These are phyloP conservation scores for Fusarium irregulare DNA, from an alignment of 2,329 filamentous ascomycete genomes.

Conservation along the genomic window DNA sequence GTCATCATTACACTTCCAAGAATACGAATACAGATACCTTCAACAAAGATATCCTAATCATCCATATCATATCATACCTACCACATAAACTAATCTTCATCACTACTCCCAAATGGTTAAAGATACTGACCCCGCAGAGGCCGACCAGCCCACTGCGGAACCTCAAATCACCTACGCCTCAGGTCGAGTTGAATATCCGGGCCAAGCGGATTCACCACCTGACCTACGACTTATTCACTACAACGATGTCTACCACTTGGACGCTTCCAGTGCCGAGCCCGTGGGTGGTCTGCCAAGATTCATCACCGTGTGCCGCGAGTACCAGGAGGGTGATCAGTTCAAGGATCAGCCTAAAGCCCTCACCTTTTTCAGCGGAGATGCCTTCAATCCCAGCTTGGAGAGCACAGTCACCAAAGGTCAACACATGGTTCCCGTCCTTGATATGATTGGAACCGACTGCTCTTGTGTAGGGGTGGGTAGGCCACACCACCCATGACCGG, in stretches of 20 bases:
- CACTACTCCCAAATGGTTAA: constrained; percentile 30
- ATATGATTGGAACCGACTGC: constrained; percentile 79
- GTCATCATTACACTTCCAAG: constrained; percentile 29
- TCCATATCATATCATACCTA: not conserved
- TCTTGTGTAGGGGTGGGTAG: constrained; percentile 81
- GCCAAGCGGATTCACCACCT: constrained; percentile 55
- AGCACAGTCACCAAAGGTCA: constrained; percentile 88
- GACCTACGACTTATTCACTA: constrained; percentile 88
- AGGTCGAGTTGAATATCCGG: constrained; percentile 36
- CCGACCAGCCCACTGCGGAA: constrained; percentile 41
- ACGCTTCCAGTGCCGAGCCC: constrained; percentile 79
- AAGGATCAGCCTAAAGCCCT: constrained; percentile 72
- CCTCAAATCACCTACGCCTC: constrained; percentile 46
- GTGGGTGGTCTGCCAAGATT: constrained; percentile 86
- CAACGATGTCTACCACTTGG: constrained; percentile 95
- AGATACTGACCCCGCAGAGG: constrained; percentile 24
- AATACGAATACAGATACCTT: not conserved
- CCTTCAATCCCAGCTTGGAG: constrained; percentile 91
- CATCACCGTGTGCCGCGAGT: constrained; percentile 80
- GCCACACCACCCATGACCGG: constrained; percentile 31
- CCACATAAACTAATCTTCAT: not conserved
- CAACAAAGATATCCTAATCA: not conserved
- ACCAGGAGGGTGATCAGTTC: constrained; percentile 71
- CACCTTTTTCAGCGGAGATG: constrained; percentile 91
- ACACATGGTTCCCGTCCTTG: constrained; percentile 90